These are phyloP conservation scores for Colletotrichum noveboracense DNA, from an alignment of 2,329 filamentous ascomycete genomes.

Conservation along the genomic window DNA sequence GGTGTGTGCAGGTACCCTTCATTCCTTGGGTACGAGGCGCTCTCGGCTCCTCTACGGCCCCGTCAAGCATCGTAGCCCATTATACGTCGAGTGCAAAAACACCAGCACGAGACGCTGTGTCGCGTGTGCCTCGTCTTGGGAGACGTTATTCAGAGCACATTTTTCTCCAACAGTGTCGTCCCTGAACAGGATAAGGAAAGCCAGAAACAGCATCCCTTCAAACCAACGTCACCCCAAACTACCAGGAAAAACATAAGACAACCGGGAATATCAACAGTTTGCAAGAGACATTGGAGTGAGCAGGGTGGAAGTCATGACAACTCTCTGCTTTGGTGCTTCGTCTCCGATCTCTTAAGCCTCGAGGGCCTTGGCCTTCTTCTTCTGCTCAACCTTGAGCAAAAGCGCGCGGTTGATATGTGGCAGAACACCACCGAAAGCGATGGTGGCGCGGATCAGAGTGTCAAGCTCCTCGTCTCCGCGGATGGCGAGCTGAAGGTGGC, in stretches of 20 bases:
- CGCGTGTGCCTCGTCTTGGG: not conserved
- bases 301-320: slow-evolving; percentile 24
- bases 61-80: not conserved
- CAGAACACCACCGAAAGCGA: slow-evolving; percentile 96
- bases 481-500: slow-evolving; percentile 96
- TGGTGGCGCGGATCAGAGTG: slow-evolving; percentile 95
- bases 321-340: not conserved
- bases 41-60: not conserved
- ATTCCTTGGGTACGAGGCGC: not conserved
- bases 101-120: not conserved
- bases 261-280: slow-evolving; percentile 8
- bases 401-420: slow-evolving; percentile 98
- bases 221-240: slow-evolving; percentile 4
- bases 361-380: slow-evolving; percentile 78
- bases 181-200: slow-evolving; percentile 10
- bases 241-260: slow-evolving; percentile 9
- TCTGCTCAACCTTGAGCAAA: slow-evolving; percentile 94
- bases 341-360: slow-evolving; percentile 16
- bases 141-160: not conserved
- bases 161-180: slow-evolving; percentile 1
- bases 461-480: slow-evolving; percentile 98
- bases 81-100: not conserved
- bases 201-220: slow-evolving; percentile 3
- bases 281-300: not conserved
- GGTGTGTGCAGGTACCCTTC: not conserved